Evolutionary conservation across 768 basidiomycete species (phyloP), one percentile per base, ranked within the genome.

Genomic region (Coprinellus aureogranulatus): DNA sequence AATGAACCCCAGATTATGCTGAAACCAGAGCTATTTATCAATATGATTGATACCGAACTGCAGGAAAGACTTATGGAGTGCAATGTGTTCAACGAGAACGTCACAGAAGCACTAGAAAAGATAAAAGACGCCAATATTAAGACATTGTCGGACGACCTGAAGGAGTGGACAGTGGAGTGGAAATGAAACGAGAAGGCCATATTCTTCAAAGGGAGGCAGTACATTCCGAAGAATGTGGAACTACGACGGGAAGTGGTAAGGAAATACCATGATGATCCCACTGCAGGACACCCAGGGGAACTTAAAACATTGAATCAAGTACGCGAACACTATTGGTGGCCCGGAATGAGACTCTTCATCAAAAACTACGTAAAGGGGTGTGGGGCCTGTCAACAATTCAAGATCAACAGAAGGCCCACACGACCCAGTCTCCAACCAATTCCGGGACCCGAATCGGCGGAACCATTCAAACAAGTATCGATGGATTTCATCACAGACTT

Each of bases 401-500:
- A 61, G n/a, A 61, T 61, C 25, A 61, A 54, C 18, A 1, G 46
- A 48, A 11, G 25, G 4, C 66, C 62, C 2, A 25, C 42, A 9
- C 60, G 62, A 46, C 56, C 61, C 2, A 42, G 58, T 1, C 41
- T 60, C 8, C 20, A 34, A 22, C 61, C 61, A 1, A 62, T 65
- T 4, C 1, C 48, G 4, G 55, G 58, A 50, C 10, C 58, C 14
- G 41, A 55, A 52, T n/a, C 44, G 9, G 44, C 18, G 8, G 20
- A 46, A 30, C 61, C 59, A 1, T 64, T 64, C 56, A 23, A 44
- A 14, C 57, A 59, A 46, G 45, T 59, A 5, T 31, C 54, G 0
- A 61, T 64, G 55, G 66, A 67, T 54, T 60, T 67, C 6, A 62
- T 65, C 18, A 66, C 61, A 0, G 62, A 68, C 41, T 39, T 69